phyloP scores from a whole-genome alignment of 108 stramenopile genomes.

The Chaetoceros muelleri region DNA sequence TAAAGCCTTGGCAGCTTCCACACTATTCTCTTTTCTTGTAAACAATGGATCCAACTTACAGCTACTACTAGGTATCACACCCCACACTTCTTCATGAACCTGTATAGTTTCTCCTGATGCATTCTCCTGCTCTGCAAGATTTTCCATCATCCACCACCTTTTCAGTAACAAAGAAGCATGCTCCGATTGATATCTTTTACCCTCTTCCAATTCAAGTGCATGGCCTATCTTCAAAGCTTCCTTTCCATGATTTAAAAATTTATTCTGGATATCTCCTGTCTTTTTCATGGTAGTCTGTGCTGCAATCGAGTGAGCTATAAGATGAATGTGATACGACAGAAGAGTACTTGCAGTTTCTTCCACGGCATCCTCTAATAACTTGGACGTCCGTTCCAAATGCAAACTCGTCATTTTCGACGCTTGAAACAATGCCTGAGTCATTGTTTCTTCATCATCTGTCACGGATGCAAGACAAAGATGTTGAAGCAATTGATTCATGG shows the following conservation, averaged over 20 bases:
- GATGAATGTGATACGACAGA: conserved; percentile 64
- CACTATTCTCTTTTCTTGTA: conserved; percentile 48
- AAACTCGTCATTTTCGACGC: conserved; percentile 50
- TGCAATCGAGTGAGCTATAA: conserved; percentile 67
- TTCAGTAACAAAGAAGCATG: conserved; percentile 61
- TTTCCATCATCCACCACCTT: conserved; percentile 84
- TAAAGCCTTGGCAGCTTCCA: conserved; percentile 61
- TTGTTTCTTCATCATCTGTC: conserved; percentile 47
- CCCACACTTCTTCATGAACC: conserved; percentile 65
- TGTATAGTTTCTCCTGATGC: conserved; percentile 41
- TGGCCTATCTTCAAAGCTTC: conserved; percentile 75
- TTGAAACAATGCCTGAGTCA: conserved; percentile 51
- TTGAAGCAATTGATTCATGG: neutral
- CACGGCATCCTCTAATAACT: conserved; percentile 46
- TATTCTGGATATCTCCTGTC: conserved; percentile 65
- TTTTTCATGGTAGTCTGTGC: conserved; percentile 39
- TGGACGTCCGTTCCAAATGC: conserved; percentile 49
- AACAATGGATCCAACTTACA: conserved; percentile 76
- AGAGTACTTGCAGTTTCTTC: conserved; percentile 46
- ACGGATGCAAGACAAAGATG: neutral
- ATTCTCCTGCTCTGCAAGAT: conserved; percentile 68
- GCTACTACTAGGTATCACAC: conserved; percentile 38
- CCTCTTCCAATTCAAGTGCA: conserved; percentile 72
- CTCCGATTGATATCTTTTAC: conserved; percentile 69
- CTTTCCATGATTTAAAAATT: conserved; percentile 67